phyloP scores from a whole-genome alignment of 768 basidiomycete genomes.

The Glaciozyma antarctica region DNA sequence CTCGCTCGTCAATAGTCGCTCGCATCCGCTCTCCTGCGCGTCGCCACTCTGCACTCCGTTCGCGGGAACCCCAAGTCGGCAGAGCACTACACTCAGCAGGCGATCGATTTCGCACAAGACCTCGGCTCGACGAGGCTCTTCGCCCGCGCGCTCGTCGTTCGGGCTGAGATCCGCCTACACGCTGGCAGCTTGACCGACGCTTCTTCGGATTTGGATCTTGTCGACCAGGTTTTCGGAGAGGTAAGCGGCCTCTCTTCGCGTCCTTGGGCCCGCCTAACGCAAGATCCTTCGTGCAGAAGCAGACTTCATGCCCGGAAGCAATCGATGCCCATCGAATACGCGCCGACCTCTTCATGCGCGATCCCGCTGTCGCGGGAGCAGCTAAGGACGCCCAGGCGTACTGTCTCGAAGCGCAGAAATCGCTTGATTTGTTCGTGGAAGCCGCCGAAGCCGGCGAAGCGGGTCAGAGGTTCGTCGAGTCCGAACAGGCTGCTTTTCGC shows the following conservation, averaged over 20 bases:
- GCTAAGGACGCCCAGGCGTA: conserved; percentile 3
- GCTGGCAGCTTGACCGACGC: conserved; percentile 55
- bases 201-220: conserved; percentile 48
- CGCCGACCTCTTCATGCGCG: conserved; percentile 20
- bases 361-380: background rate
- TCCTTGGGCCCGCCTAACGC: conserved; percentile 50
- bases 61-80: conserved; percentile 78
- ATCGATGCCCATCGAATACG: conserved; percentile 9
- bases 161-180: conserved; percentile 61
- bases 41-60: conserved; percentile 55
- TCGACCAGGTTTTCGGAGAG: conserved; percentile 46
- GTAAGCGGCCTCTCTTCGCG: conserved; percentile 32
- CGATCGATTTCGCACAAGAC: conserved; percentile 59
- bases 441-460: conserved; percentile 8
- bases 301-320: conserved; percentile 44
- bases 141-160: conserved; percentile 56
- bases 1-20: conserved; percentile 43
- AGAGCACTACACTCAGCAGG: conserved; percentile 71
- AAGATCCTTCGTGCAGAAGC: conserved; percentile 45
- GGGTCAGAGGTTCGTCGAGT: conserved; percentile 1
- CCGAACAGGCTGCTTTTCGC: too few species aligned
- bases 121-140: conserved; percentile 57
- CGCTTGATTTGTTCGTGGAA: conserved; percentile 16
- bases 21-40: conserved; percentile 54
- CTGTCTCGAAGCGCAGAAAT: conserved; percentile 15